Conservation (phyloP, 768 basidiomycete species). For the Amyloporia xantha region DNA sequence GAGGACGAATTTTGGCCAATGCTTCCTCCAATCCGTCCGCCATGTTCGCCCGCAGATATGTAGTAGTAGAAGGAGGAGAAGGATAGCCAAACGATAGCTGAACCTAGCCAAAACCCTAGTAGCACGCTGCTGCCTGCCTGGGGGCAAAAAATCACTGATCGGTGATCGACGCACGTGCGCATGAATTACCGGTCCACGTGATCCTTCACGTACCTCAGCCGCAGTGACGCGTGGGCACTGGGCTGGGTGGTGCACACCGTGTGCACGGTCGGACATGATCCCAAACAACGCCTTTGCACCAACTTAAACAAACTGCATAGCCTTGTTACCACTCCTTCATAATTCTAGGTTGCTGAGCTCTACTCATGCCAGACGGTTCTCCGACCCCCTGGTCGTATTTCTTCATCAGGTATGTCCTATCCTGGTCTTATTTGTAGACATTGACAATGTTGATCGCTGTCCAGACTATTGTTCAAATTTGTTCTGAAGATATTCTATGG, state of each 20-base stretch:
- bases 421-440: not conserved
- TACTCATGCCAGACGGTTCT: slow-evolving; percentile 28
- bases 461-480: slow-evolving; percentile 65
- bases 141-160: not conserved
- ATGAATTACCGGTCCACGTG: too few species aligned
- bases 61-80: not conserved
- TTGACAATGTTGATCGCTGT: not conserved
- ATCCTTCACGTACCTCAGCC: too few species aligned
- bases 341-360: too few species aligned
- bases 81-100: not conserved
- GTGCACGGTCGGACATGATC: too few species aligned
- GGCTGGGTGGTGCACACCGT: too few species aligned
- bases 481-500: slow-evolving; percentile 91
- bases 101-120: not conserved
- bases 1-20: slow-evolving; percentile 81
- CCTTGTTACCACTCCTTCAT: too few species aligned
- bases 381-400: slow-evolving; percentile 58
- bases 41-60: slow-evolving; percentile 12
- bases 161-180: not conserved
- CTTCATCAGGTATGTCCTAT: slow-evolving; percentile 47
- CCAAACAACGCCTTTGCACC: too few species aligned
- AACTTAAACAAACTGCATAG: too few species aligned
- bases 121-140: not conserved
- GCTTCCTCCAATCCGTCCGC: slow-evolving; percentile 41
- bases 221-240: too few species aligned